These are phyloP conservation scores for Hypoxylon fragiforme DNA, from an alignment of 495 filamentous ascomycete species.

Conservation along the genomic window DNA sequence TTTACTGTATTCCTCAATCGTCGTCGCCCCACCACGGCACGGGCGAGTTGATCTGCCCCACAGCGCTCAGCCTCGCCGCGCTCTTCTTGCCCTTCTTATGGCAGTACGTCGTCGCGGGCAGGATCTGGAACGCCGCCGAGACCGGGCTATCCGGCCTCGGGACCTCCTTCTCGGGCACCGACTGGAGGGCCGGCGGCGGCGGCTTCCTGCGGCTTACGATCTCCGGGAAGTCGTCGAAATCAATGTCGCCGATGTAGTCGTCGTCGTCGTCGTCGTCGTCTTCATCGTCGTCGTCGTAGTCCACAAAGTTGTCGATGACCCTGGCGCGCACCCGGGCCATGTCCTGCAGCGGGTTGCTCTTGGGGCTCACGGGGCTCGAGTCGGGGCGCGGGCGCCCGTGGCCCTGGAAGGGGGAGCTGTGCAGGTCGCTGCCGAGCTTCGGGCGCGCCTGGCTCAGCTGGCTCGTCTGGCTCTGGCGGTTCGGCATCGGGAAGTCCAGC, in stretches of 20 bases:
- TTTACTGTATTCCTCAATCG: slow-evolving; percentile 39
- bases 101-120: slow-evolving; percentile 28
- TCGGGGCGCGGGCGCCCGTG: slow-evolving; percentile 25
- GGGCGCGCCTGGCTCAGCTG: slow-evolving; percentile 27
- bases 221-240: slow-evolving; percentile 7
- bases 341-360: slow-evolving; percentile 5
- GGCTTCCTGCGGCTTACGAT: neutral
- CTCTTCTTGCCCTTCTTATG: slow-evolving; percentile 48
- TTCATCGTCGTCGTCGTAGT: too few species aligned
- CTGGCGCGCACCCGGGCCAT: slow-evolving; percentile 1
- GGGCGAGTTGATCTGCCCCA: slow-evolving; percentile 43
- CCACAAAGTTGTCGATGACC: slow-evolving; percentile 6
- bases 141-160: slow-evolving; percentile 43
- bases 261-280: slow-evolving; percentile 19
- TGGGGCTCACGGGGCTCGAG: slow-evolving; percentile 26
- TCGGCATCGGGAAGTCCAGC: slow-evolving; percentile 25
- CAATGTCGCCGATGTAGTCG: slow-evolving; percentile 16
- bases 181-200: neutral
- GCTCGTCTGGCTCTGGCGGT: slow-evolving; percentile 25
- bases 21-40: slow-evolving; percentile 50
- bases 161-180: slow-evolving; percentile 17
- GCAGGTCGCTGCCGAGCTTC: slow-evolving; percentile 9
- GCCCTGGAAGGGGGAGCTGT: slow-evolving; percentile 2
- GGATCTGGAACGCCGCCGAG: slow-evolving; percentile 32
- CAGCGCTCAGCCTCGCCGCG: slow-evolving; percentile 50